phyloP scores from a whole-genome alignment of 768 basidiomycete species.

The Fistulinella prunicolor region DNA sequence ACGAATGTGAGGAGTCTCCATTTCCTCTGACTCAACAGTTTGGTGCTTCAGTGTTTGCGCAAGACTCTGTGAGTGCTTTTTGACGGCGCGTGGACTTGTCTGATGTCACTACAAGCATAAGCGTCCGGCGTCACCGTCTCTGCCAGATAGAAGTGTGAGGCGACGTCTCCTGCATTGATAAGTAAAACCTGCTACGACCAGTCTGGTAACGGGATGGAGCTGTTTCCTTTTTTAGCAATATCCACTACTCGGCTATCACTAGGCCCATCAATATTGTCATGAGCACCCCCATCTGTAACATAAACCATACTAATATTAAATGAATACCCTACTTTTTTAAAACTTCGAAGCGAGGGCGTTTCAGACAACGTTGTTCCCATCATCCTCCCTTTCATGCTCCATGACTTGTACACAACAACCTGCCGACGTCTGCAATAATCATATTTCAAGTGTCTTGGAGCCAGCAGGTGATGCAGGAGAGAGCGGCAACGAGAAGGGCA shows the following conservation, averaged over 20 bases:
- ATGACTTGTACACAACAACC: constrained; percentile 16
- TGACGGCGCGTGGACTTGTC: constrained; percentile 1
- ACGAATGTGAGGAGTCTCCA: background rate
- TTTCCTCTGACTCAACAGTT: background rate
- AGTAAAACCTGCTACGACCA: background rate
- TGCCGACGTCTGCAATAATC: constrained; percentile 3
- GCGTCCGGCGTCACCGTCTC: constrained; percentile 11
- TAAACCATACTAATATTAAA: too few relatives aligned
- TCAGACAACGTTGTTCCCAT: too few relatives aligned
- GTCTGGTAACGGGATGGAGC: background rate
- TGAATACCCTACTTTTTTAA: background rate
- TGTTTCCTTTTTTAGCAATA: background rate
- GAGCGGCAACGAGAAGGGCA: constrained; percentile 12
- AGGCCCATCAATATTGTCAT: too few relatives aligned
- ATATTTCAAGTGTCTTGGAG: constrained; percentile 5
- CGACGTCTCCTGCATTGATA: constrained; percentile 13
- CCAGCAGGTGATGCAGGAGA: constrained; percentile 6
- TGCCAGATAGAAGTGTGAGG: constrained; percentile 7
- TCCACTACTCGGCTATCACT: too few relatives aligned
- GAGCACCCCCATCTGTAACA: too few relatives aligned
- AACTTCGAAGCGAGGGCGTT: too few relatives aligned
- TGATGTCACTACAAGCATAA: constrained; percentile 9
- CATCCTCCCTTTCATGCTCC: constrained; percentile 6
- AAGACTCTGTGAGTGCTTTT: constrained; percentile 15
- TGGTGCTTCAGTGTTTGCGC: constrained; percentile 19